Base-by-base conservation (phyloP, 495 filamentous ascomycete genomes). In the Lasiosphaeria ovina region DNA sequence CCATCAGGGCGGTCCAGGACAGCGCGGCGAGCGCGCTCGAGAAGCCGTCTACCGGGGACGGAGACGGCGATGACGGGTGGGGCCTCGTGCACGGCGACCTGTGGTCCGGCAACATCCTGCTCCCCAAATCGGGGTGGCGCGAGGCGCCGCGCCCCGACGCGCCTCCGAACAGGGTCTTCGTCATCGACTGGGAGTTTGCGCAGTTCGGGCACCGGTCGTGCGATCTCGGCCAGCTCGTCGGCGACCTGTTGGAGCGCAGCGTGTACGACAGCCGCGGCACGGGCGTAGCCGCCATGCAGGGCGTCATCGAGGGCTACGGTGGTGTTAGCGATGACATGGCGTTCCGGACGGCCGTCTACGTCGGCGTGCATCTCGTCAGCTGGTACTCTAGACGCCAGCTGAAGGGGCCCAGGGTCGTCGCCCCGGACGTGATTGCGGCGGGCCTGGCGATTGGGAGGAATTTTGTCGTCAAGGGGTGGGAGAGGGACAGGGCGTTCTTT, bases 181-280 rank as follows among this genome's bases (percentile, higher is more conserved):
- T 85, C 12, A 75, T 82, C 38, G 83, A 86, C 66, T 85, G 83
- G 83, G 82, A 85, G 60, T 59, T 82, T 4, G 59, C 69, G 17
- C 81, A 84, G 6, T 66, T 79, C 31, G 77, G 77, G 3, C 67
- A 68, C 48, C 72, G 74, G 4, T 77, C 81, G 0, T 75, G 80
- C 38, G 83, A 86, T 60, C 67, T 84, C 2, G 83, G 79, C 4
- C 78, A 84, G 62, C 69, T 86, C 42, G 69, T 82, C 4, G 73
- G 74, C 17, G 85, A 87, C 59, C 65, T 87, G 4, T 87, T 79
- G 60, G 78, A 84, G 51, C 69, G 86, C 6, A 73, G 66, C 35
- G 75, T 77, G 31, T 83, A 79, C 72, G 75, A 77, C 31, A 55
- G 66, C 9, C 67, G 72, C 17, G 73, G 78, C 17, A 72, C 65